These are phyloP conservation scores for Aureobasidium sp. DNA, from an alignment of 2,329 filamentous ascomycete species.

Conservation along the genomic window DNA sequence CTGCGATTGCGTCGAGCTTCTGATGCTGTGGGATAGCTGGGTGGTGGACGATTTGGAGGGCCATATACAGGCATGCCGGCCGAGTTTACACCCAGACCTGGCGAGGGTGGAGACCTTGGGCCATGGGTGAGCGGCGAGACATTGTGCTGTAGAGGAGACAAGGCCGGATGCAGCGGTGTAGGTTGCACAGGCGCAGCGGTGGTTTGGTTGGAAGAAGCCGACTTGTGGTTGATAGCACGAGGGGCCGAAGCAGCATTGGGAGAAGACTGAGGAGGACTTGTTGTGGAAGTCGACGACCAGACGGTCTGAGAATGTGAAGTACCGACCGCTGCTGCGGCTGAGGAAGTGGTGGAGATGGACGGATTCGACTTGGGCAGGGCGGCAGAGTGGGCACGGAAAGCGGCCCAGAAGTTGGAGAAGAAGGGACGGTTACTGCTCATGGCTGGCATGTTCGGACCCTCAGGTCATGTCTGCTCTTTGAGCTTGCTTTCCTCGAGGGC, in stretches of 20 bases:
- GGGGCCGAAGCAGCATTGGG: conserved; percentile 33
- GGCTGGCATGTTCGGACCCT: conserved; percentile 19
- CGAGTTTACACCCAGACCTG: background rate
- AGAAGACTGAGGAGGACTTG: conserved; percentile 21
- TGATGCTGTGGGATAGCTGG: conserved; percentile 28
- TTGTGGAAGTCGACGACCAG: conserved; percentile 23
- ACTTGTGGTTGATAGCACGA: conserved; percentile 44
- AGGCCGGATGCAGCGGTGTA: conserved; percentile 36
- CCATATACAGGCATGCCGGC: conserved; percentile 27
- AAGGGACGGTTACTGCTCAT: conserved; percentile 63
- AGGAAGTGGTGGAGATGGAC: conserved; percentile 34
- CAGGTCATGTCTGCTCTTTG: background rate
- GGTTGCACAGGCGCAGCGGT: conserved; percentile 20
- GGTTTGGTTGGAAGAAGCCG: conserved; percentile 22
- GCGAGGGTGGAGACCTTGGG: conserved; percentile 29
- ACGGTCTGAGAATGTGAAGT: conserved; percentile 15
- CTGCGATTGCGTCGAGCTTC: conserved; percentile 40
- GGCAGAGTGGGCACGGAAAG: conserved; percentile 57
- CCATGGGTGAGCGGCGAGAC: conserved; percentile 32
- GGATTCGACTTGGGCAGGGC: conserved; percentile 50
- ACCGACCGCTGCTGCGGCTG: conserved; percentile 30
- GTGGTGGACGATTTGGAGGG: conserved; percentile 28
- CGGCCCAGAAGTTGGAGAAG: conserved; percentile 60
- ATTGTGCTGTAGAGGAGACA: conserved; percentile 30
- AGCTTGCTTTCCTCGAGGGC: background rate